Conservation (phyloP, 164 flowering plant genomes). For the Akebia trifoliata region DNA sequence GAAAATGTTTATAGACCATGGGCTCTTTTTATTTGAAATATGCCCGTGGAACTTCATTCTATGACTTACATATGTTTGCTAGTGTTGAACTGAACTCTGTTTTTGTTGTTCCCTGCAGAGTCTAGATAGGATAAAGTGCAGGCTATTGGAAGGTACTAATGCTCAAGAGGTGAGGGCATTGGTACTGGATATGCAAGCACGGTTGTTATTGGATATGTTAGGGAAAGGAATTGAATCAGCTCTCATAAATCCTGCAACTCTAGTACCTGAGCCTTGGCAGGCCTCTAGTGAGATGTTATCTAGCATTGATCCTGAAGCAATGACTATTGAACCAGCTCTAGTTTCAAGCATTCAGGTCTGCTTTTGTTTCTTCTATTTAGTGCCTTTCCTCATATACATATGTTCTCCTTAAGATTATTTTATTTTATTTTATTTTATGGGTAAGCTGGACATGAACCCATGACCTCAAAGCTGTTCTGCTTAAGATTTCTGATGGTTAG, state of each 20-base stretch:
- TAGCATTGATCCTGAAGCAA: conserved; percentile 70
- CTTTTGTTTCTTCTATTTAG: conserved; percentile 4
- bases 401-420: neutral
- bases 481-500: too few relatives aligned
- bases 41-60: neutral
- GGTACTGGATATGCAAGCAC: conserved; percentile 99
- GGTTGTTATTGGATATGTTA: conserved; percentile 93
- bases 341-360: conserved; percentile 79
- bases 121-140: conserved; percentile 93
- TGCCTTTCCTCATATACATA: neutral
- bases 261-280: conserved; percentile 91
- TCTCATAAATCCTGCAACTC: conserved; percentile 78
- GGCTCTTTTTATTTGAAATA: neutral
- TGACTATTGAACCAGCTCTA: conserved; percentile 92
- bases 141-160: conserved; percentile 92
- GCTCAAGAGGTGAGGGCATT: conserved; percentile 98
- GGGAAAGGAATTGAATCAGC: conserved; percentile 99
- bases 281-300: conserved; percentile 73
- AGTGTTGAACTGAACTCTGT: conserved; percentile 1
- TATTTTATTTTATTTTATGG: neutral
- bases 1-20: too few relatives aligned
- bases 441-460: too few relatives aligned
- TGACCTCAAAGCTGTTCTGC: too few relatives aligned
- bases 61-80: neutral
- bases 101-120: conserved; percentile 43